These are phyloP conservation scores for Capsicum pubescens DNA, from an alignment of 257 asterid genomes.

Conservation along the genomic window DNA sequence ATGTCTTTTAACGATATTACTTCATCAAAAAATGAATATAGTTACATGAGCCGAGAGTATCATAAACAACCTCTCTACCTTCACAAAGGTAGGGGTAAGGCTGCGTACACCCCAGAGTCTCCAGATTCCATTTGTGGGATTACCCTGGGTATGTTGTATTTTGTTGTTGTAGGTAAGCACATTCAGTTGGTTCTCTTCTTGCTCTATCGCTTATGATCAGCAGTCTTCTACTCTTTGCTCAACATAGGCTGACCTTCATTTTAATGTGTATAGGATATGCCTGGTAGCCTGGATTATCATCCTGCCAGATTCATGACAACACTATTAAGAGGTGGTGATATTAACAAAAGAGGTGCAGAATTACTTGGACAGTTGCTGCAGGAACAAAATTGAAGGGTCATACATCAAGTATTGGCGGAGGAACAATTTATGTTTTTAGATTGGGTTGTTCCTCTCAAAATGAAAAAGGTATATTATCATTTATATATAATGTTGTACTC, in stretches of 20 bases:
- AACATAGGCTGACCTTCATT: background rate
- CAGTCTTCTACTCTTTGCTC: background rate
- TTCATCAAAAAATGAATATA: background rate
- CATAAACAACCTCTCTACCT: slow-evolving; percentile 5
- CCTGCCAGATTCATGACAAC: slow-evolving; percentile 80
- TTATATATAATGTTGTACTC: background rate
- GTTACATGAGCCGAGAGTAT: background rate
- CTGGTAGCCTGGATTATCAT: slow-evolving; percentile 60
- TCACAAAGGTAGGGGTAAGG: slow-evolving; percentile 10
- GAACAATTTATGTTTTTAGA: background rate
- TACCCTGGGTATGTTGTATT: background rate
- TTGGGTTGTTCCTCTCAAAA: background rate
- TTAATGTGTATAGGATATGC: slow-evolving; percentile 59
- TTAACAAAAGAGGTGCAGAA: slow-evolving; percentile 81
- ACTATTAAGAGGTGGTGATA: slow-evolving; percentile 76
- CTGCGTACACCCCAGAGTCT: background rate
- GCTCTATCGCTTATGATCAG: background rate
- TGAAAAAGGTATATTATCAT: slow-evolving; percentile 26
- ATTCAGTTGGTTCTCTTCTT: slow-evolving; percentile 14
- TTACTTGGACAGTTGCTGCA: slow-evolving; percentile 94
- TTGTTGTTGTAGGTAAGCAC: slow-evolving; percentile 1
- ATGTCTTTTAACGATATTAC: slow-evolving; percentile 4
- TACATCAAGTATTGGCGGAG: slow-evolving; percentile 34
- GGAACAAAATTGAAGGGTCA: slow-evolving; percentile 64
- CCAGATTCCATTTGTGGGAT: background rate